A percentile compares a stretch with the other conserved stretches of the same genome.
Evolutionary conservation across 352 stramenopile species (phyloP).

Genomic region (Phytophthora sp.): DNA sequence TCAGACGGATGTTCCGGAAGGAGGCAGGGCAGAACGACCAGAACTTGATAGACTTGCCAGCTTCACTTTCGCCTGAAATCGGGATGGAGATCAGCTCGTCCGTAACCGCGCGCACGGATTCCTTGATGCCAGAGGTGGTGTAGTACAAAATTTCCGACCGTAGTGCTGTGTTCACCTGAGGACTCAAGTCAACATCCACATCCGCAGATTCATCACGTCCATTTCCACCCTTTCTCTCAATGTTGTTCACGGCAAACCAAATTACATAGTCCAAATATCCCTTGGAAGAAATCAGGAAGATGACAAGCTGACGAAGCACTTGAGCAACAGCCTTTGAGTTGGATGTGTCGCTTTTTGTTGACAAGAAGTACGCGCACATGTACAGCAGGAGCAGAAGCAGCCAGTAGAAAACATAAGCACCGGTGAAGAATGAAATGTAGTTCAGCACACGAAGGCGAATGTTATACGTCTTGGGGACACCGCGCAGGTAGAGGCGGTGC

Average conservation of each 20-base stretch:
- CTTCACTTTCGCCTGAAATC: slow-evolving; percentile 79
- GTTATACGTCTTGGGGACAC: slow-evolving; percentile 90
- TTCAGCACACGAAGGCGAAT: slow-evolving; percentile 90
- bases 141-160: slow-evolving; percentile 91
- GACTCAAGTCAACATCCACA: slow-evolving; percentile 86
- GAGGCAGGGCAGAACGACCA: slow-evolving; percentile 87
- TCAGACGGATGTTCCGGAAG: slow-evolving; percentile 87
- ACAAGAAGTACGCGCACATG: slow-evolving; percentile 92
- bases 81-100: slow-evolving; percentile 82
- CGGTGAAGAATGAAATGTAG: slow-evolving; percentile 90
- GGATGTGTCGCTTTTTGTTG: slow-evolving; percentile 66
- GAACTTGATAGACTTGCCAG: slow-evolving; percentile 86
- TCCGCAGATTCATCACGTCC: slow-evolving; percentile 69
- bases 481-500: slow-evolving; percentile 83
- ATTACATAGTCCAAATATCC: slow-evolving; percentile 90
- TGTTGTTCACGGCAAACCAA: slow-evolving; percentile 91
- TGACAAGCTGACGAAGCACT: slow-evolving; percentile 82
- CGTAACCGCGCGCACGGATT: slow-evolving; percentile 75
- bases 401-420: slow-evolving; percentile 91
- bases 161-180: slow-evolving; percentile 89
- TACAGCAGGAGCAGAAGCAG: slow-evolving; percentile 85
- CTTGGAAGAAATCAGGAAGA: slow-evolving; percentile 85
- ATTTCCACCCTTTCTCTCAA: slow-evolving; percentile 62
- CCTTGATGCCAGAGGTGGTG: slow-evolving; percentile 90
- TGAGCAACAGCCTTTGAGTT: slow-evolving; percentile 68